Evolutionary conservation across 2,329 filamentous ascomycete species (phyloP).

Genomic region (Apiospora aurea): DNA sequence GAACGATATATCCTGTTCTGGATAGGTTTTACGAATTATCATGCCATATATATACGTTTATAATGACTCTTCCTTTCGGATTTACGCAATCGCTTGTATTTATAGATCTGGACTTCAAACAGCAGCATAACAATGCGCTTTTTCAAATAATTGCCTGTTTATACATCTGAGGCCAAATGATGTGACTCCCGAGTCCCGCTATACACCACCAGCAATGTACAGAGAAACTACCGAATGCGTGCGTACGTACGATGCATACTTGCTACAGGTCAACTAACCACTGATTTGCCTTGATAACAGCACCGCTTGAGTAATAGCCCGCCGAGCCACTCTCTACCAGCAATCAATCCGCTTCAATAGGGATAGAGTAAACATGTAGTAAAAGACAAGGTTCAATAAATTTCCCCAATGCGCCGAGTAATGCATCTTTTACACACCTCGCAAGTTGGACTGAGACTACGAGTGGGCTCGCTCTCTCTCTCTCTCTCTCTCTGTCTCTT

Average conservation of each 20-base stretch:
- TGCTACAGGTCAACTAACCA: neutral
- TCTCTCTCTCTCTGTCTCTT: neutral
- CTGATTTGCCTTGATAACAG: neutral
- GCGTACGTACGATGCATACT: neutral
- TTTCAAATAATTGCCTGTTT: neutral
- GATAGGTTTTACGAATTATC: neutral
- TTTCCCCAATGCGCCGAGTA: constrained; percentile 2
- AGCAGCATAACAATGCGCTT: neutral
- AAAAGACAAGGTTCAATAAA: neutral
- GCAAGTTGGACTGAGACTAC: neutral
- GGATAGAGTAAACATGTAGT: neutral
- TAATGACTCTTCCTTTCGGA: neutral
- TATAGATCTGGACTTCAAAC: neutral
- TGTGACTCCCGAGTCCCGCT: neutral
- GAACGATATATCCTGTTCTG: neutral
- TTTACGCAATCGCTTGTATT: too few species aligned
- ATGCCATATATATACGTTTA: neutral
- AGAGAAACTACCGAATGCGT: neutral
- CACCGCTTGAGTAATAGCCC: too few species aligned
- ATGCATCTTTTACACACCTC: neutral
- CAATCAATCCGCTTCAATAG: neutral
- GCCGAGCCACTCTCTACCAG: neutral
- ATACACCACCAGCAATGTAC: neutral
- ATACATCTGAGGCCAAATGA: neutral
- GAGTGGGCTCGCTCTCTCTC: neutral